These are phyloP conservation scores for Viola pubescens DNA, from an alignment of 441 rosid species.

Conservation along the genomic window DNA sequence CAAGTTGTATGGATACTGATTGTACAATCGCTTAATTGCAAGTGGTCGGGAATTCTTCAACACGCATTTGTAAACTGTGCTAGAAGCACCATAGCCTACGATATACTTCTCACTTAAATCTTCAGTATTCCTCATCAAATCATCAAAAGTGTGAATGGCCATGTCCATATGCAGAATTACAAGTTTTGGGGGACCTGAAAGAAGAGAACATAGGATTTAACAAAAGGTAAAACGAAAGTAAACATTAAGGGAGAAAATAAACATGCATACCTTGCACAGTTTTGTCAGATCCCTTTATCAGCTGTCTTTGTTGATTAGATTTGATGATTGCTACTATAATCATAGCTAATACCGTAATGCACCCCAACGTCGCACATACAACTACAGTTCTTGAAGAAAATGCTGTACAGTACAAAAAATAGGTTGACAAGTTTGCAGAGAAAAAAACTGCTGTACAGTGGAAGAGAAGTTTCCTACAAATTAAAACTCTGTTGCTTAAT, in stretches of 20 bases:
- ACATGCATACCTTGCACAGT: constrained; percentile 32
- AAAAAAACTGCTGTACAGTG: too few relatives aligned
- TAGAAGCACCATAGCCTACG: constrained; percentile 82
- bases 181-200: constrained; percentile 64
- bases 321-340: constrained; percentile 52
- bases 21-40: constrained; percentile 86
- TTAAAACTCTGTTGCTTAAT: background rate
- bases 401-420: constrained; percentile 22
- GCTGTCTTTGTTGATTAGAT: constrained; percentile 42
- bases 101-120: constrained; percentile 69
- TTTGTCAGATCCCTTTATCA: constrained; percentile 25
- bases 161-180: constrained; percentile 95
- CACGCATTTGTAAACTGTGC: constrained; percentile 77
- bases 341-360: constrained; percentile 44
- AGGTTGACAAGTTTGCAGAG: background rate
- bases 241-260: background rate
- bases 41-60: constrained; percentile 78
- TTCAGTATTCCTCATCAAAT: constrained; percentile 82
- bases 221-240: background rate
- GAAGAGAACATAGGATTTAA: background rate
- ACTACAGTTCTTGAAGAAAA: constrained; percentile 52
- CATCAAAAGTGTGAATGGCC: constrained; percentile 87
- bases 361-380: constrained; percentile 58
- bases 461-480: background rate
- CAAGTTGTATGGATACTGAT: constrained; percentile 48